Evolutionary conservation across 1,284 basidiomycete genomes (phyloP), one percentile per base, ranked within the genome.

Genomic region (Ustilago shanxiensis): DNA sequence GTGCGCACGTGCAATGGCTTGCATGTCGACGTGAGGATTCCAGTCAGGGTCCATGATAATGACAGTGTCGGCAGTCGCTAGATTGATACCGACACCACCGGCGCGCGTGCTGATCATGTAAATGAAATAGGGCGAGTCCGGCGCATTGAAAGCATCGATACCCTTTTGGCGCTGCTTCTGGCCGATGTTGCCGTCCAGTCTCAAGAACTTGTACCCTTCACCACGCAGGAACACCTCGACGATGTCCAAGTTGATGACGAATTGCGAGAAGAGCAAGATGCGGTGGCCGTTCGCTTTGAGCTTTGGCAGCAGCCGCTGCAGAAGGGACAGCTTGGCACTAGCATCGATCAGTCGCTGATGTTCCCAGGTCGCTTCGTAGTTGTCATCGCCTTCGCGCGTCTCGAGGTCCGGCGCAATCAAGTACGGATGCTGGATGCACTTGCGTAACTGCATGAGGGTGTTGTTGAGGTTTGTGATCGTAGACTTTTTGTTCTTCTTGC

Each of bases 31-130:
- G 87, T 96, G 95, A 16, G 95, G 95, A 82, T 98, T 98, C 87
- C 95, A 98, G 87, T 98, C 95, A 0, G 93, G 93, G 83, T 95
- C 95, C 79, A 91, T 92, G 57, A 98, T 91, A 66, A 98, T 95
- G 51, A 98, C 95, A 1, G 93, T 95, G 80, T 95, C 93, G 37
- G 94, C 94, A 0, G 86, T 83, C 24, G 88, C 87, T 8, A 88
- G 82, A 64, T 88, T 89, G 74, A 86, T 85, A 10, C 85, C 86
- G 44, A 87, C 87, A 52, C 87, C 87, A 55, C 88, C 88, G 24
- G 85, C 85, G 51, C 80, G 66, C 4, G 86, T 87, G 11, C 82
- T 82, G 37, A 86, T 77, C 54, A 85, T 71, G 71, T 82, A 86
- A 49, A 81, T 77, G 33, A 82, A 82, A 59, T 82, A 64, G 88